phyloP scores from a whole-genome alignment of 805 yeast species.

The Hemisphaericaspora nanyangensis region DNA sequence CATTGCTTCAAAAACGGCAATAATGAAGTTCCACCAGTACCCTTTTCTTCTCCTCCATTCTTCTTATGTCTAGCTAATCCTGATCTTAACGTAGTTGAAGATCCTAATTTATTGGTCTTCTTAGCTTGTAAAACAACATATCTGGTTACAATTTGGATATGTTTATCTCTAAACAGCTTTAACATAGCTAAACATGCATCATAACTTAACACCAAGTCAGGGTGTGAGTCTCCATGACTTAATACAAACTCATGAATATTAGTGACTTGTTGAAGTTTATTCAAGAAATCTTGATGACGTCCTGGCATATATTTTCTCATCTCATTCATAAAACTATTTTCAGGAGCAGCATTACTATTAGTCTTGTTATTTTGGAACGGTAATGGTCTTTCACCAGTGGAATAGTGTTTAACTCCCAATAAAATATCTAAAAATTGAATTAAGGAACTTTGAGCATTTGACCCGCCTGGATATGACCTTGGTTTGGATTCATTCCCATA shows the following conservation, averaged over 20 bases:
- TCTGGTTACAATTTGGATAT: constrained; percentile 87
- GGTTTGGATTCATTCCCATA: constrained; percentile 65
- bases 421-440: constrained; percentile 83
- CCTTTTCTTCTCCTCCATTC: constrained; percentile 56
- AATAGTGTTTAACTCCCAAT: constrained; percentile 70
- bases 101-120: constrained; percentile 48
- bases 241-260: constrained; percentile 64
- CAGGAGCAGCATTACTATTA: constrained; percentile 10
- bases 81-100: constrained; percentile 57
- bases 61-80: constrained; percentile 56
- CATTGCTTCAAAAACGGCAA: constrained; percentile 92
- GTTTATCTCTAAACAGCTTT: constrained; percentile 85
- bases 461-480: constrained; percentile 75
- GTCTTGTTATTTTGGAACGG: constrained; percentile 9
- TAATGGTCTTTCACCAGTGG: constrained; percentile 60
- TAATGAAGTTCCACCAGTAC: constrained; percentile 93
- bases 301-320: constrained; percentile 93
- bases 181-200: constrained; percentile 90
- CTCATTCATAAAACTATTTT: constrained; percentile 62
- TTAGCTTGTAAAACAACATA: constrained; percentile 80
- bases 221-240: constrained; percentile 29
- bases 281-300: constrained; percentile 71
- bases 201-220: constrained; percentile 66
- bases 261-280: constrained; percentile 53
- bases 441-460: constrained; percentile 89